These are phyloP conservation scores for Tetrapisispora pingtungensis DNA, from an alignment of 805 yeast species.

Conservation along the genomic window DNA sequence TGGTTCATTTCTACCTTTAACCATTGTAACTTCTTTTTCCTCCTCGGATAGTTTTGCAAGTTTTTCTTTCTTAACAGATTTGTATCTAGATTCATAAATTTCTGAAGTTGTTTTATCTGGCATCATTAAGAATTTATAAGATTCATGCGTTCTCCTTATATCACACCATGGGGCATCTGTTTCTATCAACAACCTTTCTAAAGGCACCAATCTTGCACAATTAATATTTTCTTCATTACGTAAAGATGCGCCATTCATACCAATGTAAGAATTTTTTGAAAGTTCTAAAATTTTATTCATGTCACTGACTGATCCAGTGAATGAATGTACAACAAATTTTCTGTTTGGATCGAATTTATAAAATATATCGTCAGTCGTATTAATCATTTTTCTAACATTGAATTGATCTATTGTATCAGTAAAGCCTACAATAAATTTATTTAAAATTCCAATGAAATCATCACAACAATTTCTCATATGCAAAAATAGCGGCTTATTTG, in stretches of 20 bases:
- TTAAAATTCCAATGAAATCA: slow-evolving; percentile 59
- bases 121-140: slow-evolving; percentile 40
- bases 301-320: slow-evolving; percentile 73
- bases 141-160: slow-evolving; percentile 70
- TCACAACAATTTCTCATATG: slow-evolving; percentile 83
- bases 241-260: slow-evolving; percentile 90
- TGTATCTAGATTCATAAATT: slow-evolving; percentile 11
- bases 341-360: slow-evolving; percentile 30
- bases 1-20: slow-evolving; percentile 89
- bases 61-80: slow-evolving; percentile 28
- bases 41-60: slow-evolving; percentile 18
- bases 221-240: slow-evolving; percentile 63
- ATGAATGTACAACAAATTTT: slow-evolving; percentile 88
- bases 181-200: slow-evolving; percentile 64
- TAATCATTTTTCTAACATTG: slow-evolving; percentile 5
- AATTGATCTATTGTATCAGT: slow-evolving; percentile 25
- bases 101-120: slow-evolving; percentile 24
- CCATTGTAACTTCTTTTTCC: slow-evolving; percentile 32
- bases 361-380: slow-evolving; percentile 8
- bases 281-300: slow-evolving; percentile 43
- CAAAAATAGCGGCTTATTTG: slow-evolving; percentile 61
- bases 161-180: slow-evolving; percentile 99
- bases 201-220: slow-evolving; percentile 60
- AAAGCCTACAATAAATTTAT: slow-evolving; percentile 46
- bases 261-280: slow-evolving; percentile 39